Evolutionary conservation across 139 green algal genomes (phyloP), one percentile per base, ranked within the genome.

Genomic region (Mesostigma viride): DNA sequence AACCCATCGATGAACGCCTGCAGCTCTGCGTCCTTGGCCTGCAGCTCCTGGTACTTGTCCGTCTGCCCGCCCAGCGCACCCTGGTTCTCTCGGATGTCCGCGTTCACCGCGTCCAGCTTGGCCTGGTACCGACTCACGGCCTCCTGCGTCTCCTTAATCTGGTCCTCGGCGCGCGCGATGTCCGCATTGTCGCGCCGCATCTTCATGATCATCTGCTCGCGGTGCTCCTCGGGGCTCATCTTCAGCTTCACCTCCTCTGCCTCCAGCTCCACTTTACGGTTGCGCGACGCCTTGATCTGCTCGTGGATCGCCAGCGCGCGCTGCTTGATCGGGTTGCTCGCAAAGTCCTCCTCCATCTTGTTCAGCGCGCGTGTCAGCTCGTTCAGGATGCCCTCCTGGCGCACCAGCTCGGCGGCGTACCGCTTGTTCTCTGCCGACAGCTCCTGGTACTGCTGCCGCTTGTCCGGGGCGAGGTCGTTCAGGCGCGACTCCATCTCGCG

Each of bases 101-200:
- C 14, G 27, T 47, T 5, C 57, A 11, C 20, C 74, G 48, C 1
- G 70, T 67, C 26, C 20, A 82, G 71, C n/a, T 81, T 40, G 33
- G 3, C 17, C 30, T 71, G 28, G 6, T 28, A 22, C 46, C 17
- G 32, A 5, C 59, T 17, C 58, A 75, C 20, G 4, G 40, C 17
- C 11, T 62, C 31, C 32, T 62, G 31, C 40, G 71, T 31, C 5
- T 62, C 69, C 8, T 4, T n/a, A 2, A 67, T 53, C 51, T 78
- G 58, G 27, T 73, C 14, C 47, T 78, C 64, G 31, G 47, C 36
- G 5, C 48, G 36, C 17, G 85, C 83, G 14, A 80, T 65, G 45
- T 83, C 80, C 31, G 76, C 73, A 58, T 91, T 89, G 70, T 91
- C 83, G 11, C 74, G 69, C 71, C 86, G 86, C 48, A 91, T 87